These are phyloP conservation scores for Phytophthora constricta DNA, from an alignment of 352 stramenopile genomes.

Conservation along the genomic window DNA sequence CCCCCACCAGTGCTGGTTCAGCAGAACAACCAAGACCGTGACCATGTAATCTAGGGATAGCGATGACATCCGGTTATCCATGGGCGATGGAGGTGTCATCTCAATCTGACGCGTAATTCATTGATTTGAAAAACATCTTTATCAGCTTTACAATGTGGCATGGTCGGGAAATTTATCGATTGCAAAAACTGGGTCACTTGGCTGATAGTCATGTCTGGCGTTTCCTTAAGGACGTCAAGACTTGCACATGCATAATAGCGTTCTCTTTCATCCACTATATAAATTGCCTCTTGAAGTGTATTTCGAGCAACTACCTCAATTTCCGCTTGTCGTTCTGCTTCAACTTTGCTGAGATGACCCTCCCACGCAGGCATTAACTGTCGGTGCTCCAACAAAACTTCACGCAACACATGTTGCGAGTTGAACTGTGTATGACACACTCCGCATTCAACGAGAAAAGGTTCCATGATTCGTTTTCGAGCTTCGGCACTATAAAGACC, in stretches of 20 bases:
- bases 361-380: not conserved
- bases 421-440: not conserved
- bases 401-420: conserved; percentile 1
- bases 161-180: not conserved
- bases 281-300: not conserved
- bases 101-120: not conserved
- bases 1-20: not conserved
- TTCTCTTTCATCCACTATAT: conserved; percentile 2
- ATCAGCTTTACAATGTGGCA: not conserved
- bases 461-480: too few relatives aligned
- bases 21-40: not conserved
- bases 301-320: not conserved
- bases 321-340: not conserved
- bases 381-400: not conserved
- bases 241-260: not conserved
- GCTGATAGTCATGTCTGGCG: not conserved
- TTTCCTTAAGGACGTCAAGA: too few relatives aligned
- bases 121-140: conserved; percentile 1
- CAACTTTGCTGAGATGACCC: not conserved
- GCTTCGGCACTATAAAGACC: too few relatives aligned
- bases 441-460: conserved; percentile 1
- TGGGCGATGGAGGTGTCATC: not conserved
- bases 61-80: not conserved
- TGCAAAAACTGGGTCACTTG: not conserved
- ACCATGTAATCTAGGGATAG: not conserved